phyloP scores from a whole-genome alignment of 768 basidiomycete species.

The Mycena amicta region DNA sequence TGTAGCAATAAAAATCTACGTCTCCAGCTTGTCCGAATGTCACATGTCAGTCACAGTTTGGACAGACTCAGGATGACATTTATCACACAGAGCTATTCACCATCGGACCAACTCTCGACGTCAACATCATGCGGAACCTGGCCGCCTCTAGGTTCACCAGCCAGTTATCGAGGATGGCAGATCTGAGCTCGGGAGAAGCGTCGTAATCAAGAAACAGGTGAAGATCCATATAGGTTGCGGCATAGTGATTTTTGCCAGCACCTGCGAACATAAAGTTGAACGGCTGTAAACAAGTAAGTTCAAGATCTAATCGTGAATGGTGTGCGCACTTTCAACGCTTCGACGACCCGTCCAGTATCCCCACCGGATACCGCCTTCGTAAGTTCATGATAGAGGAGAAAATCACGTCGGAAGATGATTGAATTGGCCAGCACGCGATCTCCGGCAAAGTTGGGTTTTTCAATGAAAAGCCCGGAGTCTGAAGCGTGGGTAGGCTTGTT shows the following conservation, averaged over 20 bases:
- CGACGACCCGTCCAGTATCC: conserved; percentile 30
- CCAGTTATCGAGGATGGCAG: conserved; percentile 25
- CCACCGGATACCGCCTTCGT: conserved; percentile 30
- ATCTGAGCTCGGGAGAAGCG: conserved; percentile 19
- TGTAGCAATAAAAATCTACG: no score
- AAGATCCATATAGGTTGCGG: conserved; percentile 27
- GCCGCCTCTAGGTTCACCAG: no score
- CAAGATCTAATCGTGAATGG: not conserved
- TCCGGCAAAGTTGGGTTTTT: no score
- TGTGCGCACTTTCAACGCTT: conserved; percentile 30
- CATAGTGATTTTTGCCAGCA: conserved; percentile 25
- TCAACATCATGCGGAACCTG: no score
- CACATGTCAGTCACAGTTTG: no score
- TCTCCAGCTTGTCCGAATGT: no score
- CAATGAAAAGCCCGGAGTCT: no score
- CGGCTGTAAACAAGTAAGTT: conserved; percentile 8
- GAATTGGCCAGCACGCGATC: conserved; percentile 27
- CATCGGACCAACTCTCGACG: no score
- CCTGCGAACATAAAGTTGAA: conserved; percentile 30
- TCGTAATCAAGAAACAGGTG: conserved; percentile 28
- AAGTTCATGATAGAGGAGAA: conserved; percentile 25
- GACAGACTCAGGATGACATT: no score
- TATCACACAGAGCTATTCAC: no score
- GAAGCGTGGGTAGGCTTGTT: no score
- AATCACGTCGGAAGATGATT: conserved; percentile 25